phyloP scores from a whole-genome alignment of 2,329 filamentous ascomycete species.

The Cordyceps farinosa region DNA sequence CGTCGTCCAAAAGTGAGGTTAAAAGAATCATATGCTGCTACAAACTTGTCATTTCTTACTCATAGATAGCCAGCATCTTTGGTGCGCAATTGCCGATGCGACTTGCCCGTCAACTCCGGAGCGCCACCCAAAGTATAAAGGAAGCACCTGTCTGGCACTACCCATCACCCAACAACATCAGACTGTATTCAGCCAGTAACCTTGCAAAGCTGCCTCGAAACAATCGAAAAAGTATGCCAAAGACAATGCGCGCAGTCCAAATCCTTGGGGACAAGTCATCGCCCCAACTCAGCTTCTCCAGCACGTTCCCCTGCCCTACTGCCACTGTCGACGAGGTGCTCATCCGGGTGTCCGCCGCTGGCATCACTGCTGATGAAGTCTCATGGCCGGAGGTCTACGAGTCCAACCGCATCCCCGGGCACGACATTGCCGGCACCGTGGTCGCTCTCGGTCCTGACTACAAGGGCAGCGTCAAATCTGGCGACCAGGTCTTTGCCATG shows the following conservation, averaged over 20 bases:
- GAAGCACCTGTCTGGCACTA: neutral
- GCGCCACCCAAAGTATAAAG: slow-evolving; percentile 4
- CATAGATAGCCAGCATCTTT: neutral
- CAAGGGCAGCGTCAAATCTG: slow-evolving; percentile 19
- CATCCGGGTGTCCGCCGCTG: slow-evolving; percentile 31
- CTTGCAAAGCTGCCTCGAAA: neutral
- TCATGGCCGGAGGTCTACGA: slow-evolving; percentile 33
- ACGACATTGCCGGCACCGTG: slow-evolving; percentile 35
- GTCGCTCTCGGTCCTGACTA: slow-evolving; percentile 25
- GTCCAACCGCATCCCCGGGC: slow-evolving; percentile 30
- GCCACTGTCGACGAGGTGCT: slow-evolving; percentile 24
- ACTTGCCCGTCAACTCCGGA: neutral
- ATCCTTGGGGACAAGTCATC: slow-evolving; percentile 26
- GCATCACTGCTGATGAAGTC: slow-evolving; percentile 34
- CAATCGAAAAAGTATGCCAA: neutral
- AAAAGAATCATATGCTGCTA: neutral
- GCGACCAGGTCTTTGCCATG: slow-evolving; percentile 29
- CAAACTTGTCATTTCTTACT: neutral
- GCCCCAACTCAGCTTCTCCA: slow-evolving; percentile 21
- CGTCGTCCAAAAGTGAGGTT: no score
- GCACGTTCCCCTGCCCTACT: slow-evolving; percentile 20
- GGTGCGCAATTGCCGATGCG: neutral
- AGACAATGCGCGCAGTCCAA: slow-evolving; percentile 34
- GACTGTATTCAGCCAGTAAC: neutral
- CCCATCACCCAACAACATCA: neutral